Percentiles rank a stretch among this genome's conserved stretches.
These are phyloP conservation scores for Microdochium bolleyi DNA, from an alignment of 2,329 filamentous ascomycete genomes.

Conservation along the genomic window DNA sequence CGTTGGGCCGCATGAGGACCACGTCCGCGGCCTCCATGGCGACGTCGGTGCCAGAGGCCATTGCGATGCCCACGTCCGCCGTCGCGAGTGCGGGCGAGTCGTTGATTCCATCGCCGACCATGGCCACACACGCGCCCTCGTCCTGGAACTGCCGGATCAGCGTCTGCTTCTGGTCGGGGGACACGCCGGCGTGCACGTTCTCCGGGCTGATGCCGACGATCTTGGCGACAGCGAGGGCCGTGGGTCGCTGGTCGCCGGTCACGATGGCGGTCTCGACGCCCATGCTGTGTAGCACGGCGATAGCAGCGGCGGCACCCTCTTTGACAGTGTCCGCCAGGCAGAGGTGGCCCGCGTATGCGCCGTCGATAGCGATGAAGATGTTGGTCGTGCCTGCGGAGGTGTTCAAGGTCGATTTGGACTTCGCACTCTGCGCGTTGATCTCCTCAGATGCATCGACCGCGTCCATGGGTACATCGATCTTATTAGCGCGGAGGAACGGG, in stretches of 20 bases:
- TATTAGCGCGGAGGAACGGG: conserved; percentile 63
- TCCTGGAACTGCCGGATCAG: conserved; percentile 74
- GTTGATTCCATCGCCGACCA: conserved; percentile 98
- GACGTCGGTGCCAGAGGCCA: conserved; percentile 88
- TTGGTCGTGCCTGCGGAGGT: conserved; percentile 66
- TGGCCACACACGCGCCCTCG: conserved; percentile 72
- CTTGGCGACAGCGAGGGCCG: conserved; percentile 75
- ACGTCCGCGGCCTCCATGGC: conserved; percentile 96
- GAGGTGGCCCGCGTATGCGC: conserved; percentile 70
- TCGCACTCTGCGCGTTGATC: conserved; percentile 38
- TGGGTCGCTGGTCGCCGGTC: conserved; percentile 82
- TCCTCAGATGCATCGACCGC: conserved; percentile 57
- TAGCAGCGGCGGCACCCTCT: conserved; percentile 70
- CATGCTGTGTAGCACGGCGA: conserved; percentile 76
- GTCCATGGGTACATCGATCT: conserved; percentile 56
- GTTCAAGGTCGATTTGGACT: conserved; percentile 22
- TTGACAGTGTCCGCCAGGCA: conserved; percentile 89
- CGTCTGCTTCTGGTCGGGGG: conserved; percentile 81
- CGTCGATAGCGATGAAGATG: conserved; percentile 86
- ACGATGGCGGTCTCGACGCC: conserved; percentile 84
- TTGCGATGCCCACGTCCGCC: conserved; percentile 86
- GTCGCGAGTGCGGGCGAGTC: conserved; percentile 93
- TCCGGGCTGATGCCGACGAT: conserved; percentile 71
- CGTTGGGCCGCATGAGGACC: conserved; percentile 87
- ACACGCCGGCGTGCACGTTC: conserved; percentile 79